Conservation (phyloP, 2,329 filamentous ascomycete genomes). For the Pseudogymnoascus sp. region DNA sequence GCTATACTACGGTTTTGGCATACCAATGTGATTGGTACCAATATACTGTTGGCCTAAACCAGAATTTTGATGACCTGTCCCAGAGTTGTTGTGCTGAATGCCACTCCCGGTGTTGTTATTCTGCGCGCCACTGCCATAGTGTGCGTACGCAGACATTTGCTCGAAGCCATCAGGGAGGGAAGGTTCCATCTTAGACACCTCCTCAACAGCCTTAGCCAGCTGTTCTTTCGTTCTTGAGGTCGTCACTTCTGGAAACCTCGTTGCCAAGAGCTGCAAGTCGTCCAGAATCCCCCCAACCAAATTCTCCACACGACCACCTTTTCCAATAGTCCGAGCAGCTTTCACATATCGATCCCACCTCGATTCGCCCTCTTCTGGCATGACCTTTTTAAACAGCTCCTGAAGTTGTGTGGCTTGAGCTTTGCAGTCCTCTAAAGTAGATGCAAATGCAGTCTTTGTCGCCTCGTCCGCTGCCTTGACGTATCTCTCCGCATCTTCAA, state of each 20-base stretch:
- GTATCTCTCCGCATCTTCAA: not conserved
- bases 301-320: slow-evolving; percentile 14
- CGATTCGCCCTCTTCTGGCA: slow-evolving; percentile 12
- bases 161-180: too few relatives aligned
- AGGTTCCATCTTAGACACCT: not conserved
- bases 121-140: too few relatives aligned
- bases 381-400: slow-evolving; percentile 10
- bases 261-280: slow-evolving; percentile 15
- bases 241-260: slow-evolving; percentile 11
- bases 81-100: too few relatives aligned
- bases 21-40: not conserved
- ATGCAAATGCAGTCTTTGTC: not conserved
- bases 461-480: not conserved
- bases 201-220: slow-evolving; percentile 14
- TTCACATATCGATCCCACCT: slow-evolving; percentile 14
- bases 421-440: not conserved
- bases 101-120: too few relatives aligned
- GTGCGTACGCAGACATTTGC: too few relatives aligned
- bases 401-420: not conserved
- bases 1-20: not conserved
- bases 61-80: too few relatives aligned
- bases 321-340: slow-evolving; percentile 15
- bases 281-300: slow-evolving; percentile 14
- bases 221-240: slow-evolving; percentile 4
- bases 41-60: not conserved